Base-by-base conservation (phyloP, 2,329 filamentous ascomycete species). In the Zymoseptoria tritici region DNA sequence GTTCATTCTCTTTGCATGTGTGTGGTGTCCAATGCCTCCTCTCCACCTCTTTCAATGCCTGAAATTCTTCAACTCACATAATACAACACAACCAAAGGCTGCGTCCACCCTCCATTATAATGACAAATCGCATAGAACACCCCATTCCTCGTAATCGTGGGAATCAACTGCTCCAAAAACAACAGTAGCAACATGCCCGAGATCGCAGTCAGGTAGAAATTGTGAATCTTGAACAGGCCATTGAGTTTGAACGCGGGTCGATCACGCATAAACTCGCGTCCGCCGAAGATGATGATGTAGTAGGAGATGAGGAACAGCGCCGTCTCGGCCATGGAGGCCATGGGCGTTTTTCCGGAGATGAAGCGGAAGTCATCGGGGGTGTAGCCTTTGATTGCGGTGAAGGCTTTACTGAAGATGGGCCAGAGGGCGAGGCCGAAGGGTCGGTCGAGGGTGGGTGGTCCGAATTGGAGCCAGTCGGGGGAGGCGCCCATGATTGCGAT, bases 211-310 rank as follows among this genome's bases (percentile, higher is more conserved):
- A 99, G 81, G 80, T 92, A 86, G 71, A 97, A 88, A 83, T 99
- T 99, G 85, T 99, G 93, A 73, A 97, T 83, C 79, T 96, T 89
- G 83, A 97, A 97, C 60, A 94, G 80, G 16, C 83, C 80, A 81
- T 90, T 94, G 72, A 97, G 84, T 83, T 95, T 90, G 80, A 94
- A 88, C 21, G 93, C 83, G 73, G 87, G 82, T 64, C 90, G 85
- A 72, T 89, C 87, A 78, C 90, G 90, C 94, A 99, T 97, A 70
- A 91, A 74, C 78, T 95, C 90, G 66, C 93, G 85, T 61, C 93
- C 94, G 65, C 92, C 92, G 68, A 97, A 95, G 72, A 97, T 94
- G 78, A 96, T 81, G 67, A 89, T 79, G 77, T 97, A 97, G 86
- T 97, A 99, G 74, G 89, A 79, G 72, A 91, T 79, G 69, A 97